Evolutionary conservation across 2,329 filamentous ascomycete species (phyloP).

Genomic region (Penicillium sp.): DNA sequence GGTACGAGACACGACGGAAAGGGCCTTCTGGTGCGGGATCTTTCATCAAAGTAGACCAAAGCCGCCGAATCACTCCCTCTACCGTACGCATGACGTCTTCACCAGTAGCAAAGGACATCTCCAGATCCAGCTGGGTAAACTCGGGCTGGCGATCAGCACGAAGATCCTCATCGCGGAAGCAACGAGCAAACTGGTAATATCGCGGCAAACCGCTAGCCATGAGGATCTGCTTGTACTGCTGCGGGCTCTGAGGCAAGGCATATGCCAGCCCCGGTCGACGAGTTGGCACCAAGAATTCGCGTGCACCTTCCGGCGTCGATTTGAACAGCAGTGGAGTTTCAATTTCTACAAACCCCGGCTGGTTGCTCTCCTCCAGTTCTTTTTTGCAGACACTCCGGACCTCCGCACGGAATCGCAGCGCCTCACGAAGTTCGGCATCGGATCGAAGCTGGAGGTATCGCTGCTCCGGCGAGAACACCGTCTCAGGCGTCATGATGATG

Average conservation of each 20-base stretch:
- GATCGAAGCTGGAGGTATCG: constrained; percentile 86
- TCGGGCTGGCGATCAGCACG: constrained; percentile 93
- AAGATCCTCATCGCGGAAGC: constrained; percentile 93
- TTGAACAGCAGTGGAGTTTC: constrained; percentile 97
- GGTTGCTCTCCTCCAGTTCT: constrained; percentile 55
- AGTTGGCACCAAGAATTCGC: constrained; percentile 92
- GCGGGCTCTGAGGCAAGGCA: constrained; percentile 91
- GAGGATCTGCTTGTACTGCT: constrained; percentile 97
- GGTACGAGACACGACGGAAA: constrained; percentile 68
- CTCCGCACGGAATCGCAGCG: constrained; percentile 69
- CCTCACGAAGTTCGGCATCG: constrained; percentile 64
- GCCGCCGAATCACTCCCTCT: constrained; percentile 52
- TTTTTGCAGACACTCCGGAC: constrained; percentile 57
- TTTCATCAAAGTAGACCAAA: constrained; percentile 57
- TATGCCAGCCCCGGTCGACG: constrained; percentile 75
- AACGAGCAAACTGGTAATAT: constrained; percentile 92
- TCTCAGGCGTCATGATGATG: constrained; percentile 73
- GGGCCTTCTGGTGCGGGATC: constrained; percentile 45
- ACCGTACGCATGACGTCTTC: constrained; percentile 66
- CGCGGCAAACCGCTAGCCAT: constrained; percentile 83
- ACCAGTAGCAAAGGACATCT: constrained; percentile 82
- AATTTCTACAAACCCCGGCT: constrained; percentile 67
- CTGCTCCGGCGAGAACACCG: constrained; percentile 70
- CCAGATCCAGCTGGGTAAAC: constrained; percentile 94
- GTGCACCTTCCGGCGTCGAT: constrained; percentile 91